Conservation (phyloP, 1,284 basidiomycete species). For the Anthracocystis setariae region DNA sequence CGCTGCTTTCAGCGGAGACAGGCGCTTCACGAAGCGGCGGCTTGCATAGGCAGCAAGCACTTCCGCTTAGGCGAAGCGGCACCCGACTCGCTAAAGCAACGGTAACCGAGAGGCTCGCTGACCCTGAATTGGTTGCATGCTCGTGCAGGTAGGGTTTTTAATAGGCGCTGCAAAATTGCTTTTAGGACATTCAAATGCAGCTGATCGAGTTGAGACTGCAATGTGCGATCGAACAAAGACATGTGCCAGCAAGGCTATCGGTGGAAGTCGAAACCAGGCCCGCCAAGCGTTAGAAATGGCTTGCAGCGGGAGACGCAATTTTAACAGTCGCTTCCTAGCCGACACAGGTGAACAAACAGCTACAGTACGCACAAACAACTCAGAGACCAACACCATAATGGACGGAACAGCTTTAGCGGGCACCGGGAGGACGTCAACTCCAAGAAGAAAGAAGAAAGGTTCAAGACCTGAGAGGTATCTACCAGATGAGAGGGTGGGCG, state of each 20-base stretch:
- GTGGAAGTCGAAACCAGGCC: not conserved
- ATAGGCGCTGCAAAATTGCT: not conserved
- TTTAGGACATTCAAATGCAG: not conserved
- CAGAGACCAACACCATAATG: too few species aligned
- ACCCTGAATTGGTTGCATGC: not conserved
- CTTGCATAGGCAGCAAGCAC: slow-evolving; percentile 2
- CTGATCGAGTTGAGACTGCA: too few species aligned
- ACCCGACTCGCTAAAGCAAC: not conserved
- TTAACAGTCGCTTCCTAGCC: not conserved
- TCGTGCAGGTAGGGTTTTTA: not conserved
- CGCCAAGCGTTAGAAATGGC: slow-evolving; percentile 5
- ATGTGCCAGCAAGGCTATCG: not conserved
- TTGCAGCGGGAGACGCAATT: slow-evolving; percentile 1
- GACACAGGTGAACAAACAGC: slow-evolving; percentile 15
- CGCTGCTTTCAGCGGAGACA: slow-evolving; percentile 1
- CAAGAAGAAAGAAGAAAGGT: too few species aligned
- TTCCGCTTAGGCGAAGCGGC: slow-evolving; percentile 1
- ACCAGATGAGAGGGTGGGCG: too few species aligned
- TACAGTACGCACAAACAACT: not conserved
- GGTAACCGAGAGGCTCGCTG: not conserved
- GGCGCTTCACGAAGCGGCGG: slow-evolving; percentile 6
- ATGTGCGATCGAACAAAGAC: too few species aligned
- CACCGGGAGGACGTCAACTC: too few species aligned
- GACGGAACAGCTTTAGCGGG: too few species aligned
- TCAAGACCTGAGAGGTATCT: too few species aligned